Evolutionary conservation across 2,329 filamentous ascomycete species (phyloP).

Genomic region (Domatiomyces catenatus): DNA sequence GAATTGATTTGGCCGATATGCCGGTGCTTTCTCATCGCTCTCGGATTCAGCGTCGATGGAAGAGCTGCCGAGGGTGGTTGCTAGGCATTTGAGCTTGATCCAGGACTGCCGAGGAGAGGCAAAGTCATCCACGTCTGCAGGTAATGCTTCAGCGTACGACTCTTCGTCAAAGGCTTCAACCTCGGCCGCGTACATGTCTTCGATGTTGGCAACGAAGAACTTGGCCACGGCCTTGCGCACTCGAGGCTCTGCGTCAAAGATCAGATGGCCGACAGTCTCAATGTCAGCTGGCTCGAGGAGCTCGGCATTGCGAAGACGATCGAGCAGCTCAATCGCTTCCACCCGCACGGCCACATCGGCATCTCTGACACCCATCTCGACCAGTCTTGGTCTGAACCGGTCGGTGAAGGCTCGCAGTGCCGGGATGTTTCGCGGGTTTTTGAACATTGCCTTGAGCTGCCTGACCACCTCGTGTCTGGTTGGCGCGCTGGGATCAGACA

Average conservation of each 20-base stretch:
- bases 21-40: slow-evolving; percentile 31
- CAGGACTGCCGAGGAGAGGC: slow-evolving; percentile 65
- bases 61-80: slow-evolving; percentile 68
- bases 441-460: slow-evolving; percentile 66
- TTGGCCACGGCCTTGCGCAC: slow-evolving; percentile 77
- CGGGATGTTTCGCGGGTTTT: slow-evolving; percentile 59
- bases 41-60: slow-evolving; percentile 52
- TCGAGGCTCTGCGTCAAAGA: slow-evolving; percentile 73
- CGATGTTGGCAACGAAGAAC: slow-evolving; percentile 80
- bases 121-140: slow-evolving; percentile 53
- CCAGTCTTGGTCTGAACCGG: slow-evolving; percentile 67
- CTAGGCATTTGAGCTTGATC: slow-evolving; percentile 83
- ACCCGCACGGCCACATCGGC: slow-evolving; percentile 67
- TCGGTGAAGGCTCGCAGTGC: slow-evolving; percentile 82
- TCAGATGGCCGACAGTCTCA: slow-evolving; percentile 68
- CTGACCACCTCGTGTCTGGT: slow-evolving; percentile 76
- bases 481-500: slow-evolving; percentile 62
- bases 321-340: slow-evolving; percentile 64
- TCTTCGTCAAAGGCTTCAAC: slow-evolving; percentile 72
- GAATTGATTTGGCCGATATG: slow-evolving; percentile 20
- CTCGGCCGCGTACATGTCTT: slow-evolving; percentile 63
- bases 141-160: slow-evolving; percentile 60
- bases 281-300: slow-evolving; percentile 85
- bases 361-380: slow-evolving; percentile 85
- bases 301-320: slow-evolving; percentile 65